Conservation (phyloP, 2,329 filamentous ascomycete genomes). For the Fusarium circinatum region DNA sequence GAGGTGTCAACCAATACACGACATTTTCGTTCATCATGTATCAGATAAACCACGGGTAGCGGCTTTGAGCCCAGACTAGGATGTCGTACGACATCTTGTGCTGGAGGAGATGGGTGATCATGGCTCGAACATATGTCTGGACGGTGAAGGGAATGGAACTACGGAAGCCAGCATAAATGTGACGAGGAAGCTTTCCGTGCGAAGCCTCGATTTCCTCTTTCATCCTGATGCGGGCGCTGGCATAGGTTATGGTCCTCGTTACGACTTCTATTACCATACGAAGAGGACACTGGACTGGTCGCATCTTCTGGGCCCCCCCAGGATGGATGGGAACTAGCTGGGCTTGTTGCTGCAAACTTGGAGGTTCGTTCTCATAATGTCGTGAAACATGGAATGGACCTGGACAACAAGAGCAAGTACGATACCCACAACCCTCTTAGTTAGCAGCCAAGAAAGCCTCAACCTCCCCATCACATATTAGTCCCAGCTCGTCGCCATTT, state of each 20-base stretch:
- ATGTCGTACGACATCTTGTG: constrained; percentile 21
- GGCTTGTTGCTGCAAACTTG: background rate
- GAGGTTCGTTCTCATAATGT: background rate
- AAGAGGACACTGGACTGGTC: background rate
- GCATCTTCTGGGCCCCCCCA: background rate
- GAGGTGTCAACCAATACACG: background rate
- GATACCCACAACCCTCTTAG: background rate
- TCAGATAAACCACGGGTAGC: constrained; percentile 6
- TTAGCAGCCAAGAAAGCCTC: constrained; percentile 1
- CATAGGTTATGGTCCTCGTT: background rate
- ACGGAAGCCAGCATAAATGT: constrained; percentile 15
- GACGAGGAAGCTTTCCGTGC: constrained; percentile 5
- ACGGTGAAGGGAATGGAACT: constrained; percentile 13
- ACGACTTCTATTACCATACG: background rate
- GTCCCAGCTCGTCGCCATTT: constrained; percentile 17
- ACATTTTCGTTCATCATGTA: background rate
- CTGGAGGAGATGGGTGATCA: background rate
- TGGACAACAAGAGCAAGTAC: background rate
- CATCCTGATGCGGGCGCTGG: constrained; percentile 20
- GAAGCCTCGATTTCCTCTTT: constrained; percentile 1
- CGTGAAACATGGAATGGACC: background rate
- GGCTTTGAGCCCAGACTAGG: constrained; percentile 7
- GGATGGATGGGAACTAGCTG: background rate
- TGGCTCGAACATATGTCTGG: background rate
- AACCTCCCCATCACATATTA: background rate